Conservation (phyloP, 1,284 basidiomycete species). For the Microbotryum scabiosae region DNA sequence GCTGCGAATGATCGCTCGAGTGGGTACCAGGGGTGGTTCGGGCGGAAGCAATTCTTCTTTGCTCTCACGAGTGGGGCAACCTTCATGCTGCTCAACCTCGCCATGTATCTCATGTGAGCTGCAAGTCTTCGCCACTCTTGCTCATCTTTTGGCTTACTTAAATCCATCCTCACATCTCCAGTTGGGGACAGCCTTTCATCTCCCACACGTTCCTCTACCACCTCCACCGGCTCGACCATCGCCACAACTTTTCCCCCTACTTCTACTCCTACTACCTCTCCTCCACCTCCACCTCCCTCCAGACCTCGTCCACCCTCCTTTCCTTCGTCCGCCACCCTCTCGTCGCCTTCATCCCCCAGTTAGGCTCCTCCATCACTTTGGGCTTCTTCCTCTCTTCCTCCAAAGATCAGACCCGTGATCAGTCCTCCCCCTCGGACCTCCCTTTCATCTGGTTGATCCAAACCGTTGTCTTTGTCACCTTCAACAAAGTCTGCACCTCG, state of each 20-base stretch:
- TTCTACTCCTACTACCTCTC: conserved; percentile 86
- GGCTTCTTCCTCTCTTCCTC: conserved; percentile 47
- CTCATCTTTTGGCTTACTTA: not conserved
- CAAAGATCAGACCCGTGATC: too few species aligned
- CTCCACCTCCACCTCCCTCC: conserved; percentile 17
- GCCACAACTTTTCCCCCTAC: conserved; percentile 97
- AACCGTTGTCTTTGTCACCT: conserved; percentile 79
- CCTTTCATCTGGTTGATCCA: conserved; percentile 84
- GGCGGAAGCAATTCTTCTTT: conserved; percentile 46
- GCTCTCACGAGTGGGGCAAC: conserved; percentile 56
- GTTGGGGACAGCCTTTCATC: conserved; percentile 89
- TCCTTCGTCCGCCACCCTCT: conserved; percentile 34
- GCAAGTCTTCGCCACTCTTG: not conserved
- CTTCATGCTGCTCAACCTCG: conserved; percentile 57
- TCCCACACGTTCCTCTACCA: conserved; percentile 92
- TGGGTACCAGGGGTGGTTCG: conserved; percentile 43
- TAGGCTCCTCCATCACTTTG: conserved; percentile 55
- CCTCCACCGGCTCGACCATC: conserved; percentile 78
- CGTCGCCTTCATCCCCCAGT: conserved; percentile 46
- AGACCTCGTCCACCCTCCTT: conserved; percentile 38
- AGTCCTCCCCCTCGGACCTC: conserved; percentile 53
- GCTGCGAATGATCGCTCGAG: not conserved
- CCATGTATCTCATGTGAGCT: conserved; percentile 69
- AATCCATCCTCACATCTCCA: conserved; percentile 39
- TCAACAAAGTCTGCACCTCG: conserved; percentile 96